Base-by-base conservation (phyloP, 2,329 filamentous ascomycete species). In the Calycina marina region DNA sequence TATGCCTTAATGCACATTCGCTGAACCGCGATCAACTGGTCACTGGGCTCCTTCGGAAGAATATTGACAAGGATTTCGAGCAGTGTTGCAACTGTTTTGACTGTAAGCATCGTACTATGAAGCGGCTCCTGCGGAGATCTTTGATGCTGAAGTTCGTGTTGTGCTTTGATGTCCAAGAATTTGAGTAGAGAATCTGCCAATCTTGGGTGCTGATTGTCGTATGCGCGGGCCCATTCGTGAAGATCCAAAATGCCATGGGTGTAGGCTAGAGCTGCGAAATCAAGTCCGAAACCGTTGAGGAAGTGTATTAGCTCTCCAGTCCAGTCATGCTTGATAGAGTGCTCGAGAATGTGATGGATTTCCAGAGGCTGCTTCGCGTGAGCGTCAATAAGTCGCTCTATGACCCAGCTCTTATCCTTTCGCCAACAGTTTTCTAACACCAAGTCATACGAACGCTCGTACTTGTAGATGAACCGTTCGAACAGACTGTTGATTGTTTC, bases 371-470 rank as follows among this genome's bases (percentile, higher is more conserved):
- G 72, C 36, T 67, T 61, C 25, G 77, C 77, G 53, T 90, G 84
- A 6, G 72, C 69, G 37, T 85, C 77, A 25, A 88, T 73, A 18
- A 98, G 71, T 37, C 81, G 74, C 41, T 77, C 71, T 6, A 77
- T 77, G 11, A 96, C 80, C 79, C 85, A 96, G 13, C 77, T 69
- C 43, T 77, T 81, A 51, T 96, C 84, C 51, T 90, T 85, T 44
- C 79, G 77, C 86, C 88, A 96, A 4, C 93, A 61, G 37, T 84
- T 86, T 50, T 93, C 78, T 36, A 98, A 69, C 10, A 93, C 88
- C 41, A 94, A 92, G 43, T 86, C 77, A 52, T 83, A 80, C 34
- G 86, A 72, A 4, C 76, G 67, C 8, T 84, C 74, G 35, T 75
- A 70, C 54, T 86, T 86, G 48, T 76, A 69, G 16, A 94, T 64